Evolutionary conservation across 1,139 yeast species (phyloP).

Genomic region (Tardiomyces blankii): DNA sequence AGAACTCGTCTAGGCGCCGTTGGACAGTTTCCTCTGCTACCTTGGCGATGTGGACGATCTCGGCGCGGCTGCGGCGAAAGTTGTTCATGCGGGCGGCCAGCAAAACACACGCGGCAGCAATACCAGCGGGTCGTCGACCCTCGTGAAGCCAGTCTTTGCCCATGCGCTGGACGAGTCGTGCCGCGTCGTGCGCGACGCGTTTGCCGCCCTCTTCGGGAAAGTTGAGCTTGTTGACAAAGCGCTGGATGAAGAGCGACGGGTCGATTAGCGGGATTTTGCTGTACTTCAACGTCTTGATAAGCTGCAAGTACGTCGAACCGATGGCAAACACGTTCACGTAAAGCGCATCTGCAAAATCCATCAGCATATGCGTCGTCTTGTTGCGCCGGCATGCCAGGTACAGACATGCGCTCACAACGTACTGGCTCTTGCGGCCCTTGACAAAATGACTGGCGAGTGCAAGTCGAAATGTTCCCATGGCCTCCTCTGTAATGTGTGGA

Average conservation of each 20-base stretch:
- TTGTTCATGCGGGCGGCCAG: constrained; percentile 22
- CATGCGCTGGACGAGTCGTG: constrained; percentile 81
- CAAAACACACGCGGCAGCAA: constrained; percentile 90
- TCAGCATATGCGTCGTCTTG: constrained; percentile 86
- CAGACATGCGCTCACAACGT: constrained; percentile 88
- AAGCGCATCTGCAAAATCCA: constrained; percentile 82
- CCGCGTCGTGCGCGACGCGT: constrained; percentile 79
- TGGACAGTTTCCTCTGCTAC: constrained; percentile 93
- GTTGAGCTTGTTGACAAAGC: constrained; percentile 79
- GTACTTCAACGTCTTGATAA: constrained; percentile 64
- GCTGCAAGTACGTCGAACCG: constrained; percentile 89
- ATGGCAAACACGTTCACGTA: constrained; percentile 88
- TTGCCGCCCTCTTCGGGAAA: constrained; percentile 52
- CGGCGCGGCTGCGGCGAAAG: constrained; percentile 35
- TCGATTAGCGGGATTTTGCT: constrained; percentile 77
- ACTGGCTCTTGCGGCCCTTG: constrained; percentile 90
- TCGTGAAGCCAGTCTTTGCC: constrained; percentile 90
- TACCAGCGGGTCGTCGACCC: constrained; percentile 96
- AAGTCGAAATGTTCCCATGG: constrained; percentile 76
- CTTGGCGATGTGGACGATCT: constrained; percentile 90
- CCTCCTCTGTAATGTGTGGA: constrained; percentile 76
- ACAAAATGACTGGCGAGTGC: constrained; percentile 85
- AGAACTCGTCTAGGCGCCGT: constrained; percentile 79
- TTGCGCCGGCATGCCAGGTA: constrained; percentile 91
- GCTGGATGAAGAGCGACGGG: constrained; percentile 86